Evolutionary conservation across 2,329 filamentous ascomycete species (phyloP).

Genomic region (Fusarium graminum): DNA sequence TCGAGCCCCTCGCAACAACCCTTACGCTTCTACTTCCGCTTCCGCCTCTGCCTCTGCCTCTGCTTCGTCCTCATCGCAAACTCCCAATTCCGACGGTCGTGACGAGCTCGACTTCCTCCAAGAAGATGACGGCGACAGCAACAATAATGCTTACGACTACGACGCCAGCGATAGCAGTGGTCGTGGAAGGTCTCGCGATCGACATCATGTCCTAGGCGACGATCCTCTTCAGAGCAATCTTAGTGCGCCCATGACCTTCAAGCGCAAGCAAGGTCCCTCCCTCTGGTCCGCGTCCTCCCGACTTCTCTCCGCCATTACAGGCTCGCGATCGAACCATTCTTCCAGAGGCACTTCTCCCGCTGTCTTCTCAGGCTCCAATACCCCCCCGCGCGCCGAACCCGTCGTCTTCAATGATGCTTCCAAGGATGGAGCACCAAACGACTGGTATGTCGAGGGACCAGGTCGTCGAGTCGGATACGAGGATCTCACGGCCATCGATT

Average conservation of each 20-base stretch:
- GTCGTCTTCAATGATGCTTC: slow-evolving; percentile 40
- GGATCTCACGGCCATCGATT: slow-evolving; percentile 96
- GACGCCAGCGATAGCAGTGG: slow-evolving; percentile 49
- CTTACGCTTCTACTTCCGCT: slow-evolving; percentile 53
- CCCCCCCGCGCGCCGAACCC: slow-evolving; percentile 28
- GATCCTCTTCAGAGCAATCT: slow-evolving; percentile 68
- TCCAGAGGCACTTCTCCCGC: slow-evolving; percentile 41
- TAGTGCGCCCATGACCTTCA: slow-evolving; percentile 74
- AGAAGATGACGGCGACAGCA: slow-evolving; percentile 30
- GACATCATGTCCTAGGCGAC: slow-evolving; percentile 60
- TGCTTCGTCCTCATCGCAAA: slow-evolving; percentile 49
- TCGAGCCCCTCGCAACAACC: slow-evolving; percentile 54
- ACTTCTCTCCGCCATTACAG: slow-evolving; percentile 63
- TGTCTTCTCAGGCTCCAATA: slow-evolving; percentile 28
- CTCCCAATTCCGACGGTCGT: slow-evolving; percentile 54
- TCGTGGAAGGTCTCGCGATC: slow-evolving; percentile 23
- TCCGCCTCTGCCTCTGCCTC: slow-evolving; percentile 47
- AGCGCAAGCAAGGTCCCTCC: slow-evolving; percentile 72
- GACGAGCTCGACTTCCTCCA: slow-evolving; percentile 63
- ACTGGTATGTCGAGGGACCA: slow-evolving; percentile 93
- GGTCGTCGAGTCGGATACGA: slow-evolving; percentile 94
- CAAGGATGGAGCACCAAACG: slow-evolving; percentile 67
- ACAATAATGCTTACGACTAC: neutral
- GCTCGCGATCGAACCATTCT: slow-evolving; percentile 34
- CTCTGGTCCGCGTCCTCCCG: slow-evolving; percentile 62